phyloP scores from a whole-genome alignment of 2,329 filamentous ascomycete genomes.

The Colletotrichum tanaceti region DNA sequence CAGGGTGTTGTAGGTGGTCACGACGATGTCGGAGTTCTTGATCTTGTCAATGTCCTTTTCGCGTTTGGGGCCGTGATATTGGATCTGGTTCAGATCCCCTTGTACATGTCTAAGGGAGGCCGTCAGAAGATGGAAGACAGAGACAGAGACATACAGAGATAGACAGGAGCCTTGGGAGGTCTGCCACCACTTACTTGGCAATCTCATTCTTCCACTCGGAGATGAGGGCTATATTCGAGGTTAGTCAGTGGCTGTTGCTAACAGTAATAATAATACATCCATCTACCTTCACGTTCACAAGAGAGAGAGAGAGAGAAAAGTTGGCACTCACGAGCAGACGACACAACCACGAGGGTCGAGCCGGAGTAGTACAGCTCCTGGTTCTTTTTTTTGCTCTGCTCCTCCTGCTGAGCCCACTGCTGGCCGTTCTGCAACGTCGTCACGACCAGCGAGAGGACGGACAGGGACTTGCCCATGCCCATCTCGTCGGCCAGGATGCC shows the following conservation, averaged over 20 bases:
- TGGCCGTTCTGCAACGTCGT: conserved; percentile 53
- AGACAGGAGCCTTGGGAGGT: not conserved
- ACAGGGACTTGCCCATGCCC: conserved; percentile 70
- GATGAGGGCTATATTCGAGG: conserved; percentile 50
- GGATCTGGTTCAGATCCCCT: conserved; percentile 45
- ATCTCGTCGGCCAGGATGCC: conserved; percentile 71
- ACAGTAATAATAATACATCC: no score
- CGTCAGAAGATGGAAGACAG: not conserved
- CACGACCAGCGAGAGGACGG: conserved; percentile 61
- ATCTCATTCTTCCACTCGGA: conserved; percentile 56
- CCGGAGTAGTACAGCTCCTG: conserved; percentile 46
- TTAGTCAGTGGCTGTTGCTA: conserved; percentile 28
- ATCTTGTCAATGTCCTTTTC: conserved; percentile 45
- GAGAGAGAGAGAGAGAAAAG: no score
- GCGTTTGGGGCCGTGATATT: conserved; percentile 53
- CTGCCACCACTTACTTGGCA: conserved; percentile 46
- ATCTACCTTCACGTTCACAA: no score
- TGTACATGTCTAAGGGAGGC: conserved; percentile 49
- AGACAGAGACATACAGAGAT: no score
- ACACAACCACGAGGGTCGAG: conserved; percentile 59
- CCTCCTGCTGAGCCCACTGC: conserved; percentile 48
- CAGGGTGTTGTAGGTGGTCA: conserved; percentile 62
- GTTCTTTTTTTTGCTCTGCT: conserved; percentile 37
- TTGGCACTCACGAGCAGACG: conserved; percentile 52
- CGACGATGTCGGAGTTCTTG: conserved; percentile 53